Percentiles rank a stretch among this genome's conserved stretches.
phyloP scores from a whole-genome alignment of 2,329 filamentous ascomycete genomes.

The Curvularia verruculosa region DNA sequence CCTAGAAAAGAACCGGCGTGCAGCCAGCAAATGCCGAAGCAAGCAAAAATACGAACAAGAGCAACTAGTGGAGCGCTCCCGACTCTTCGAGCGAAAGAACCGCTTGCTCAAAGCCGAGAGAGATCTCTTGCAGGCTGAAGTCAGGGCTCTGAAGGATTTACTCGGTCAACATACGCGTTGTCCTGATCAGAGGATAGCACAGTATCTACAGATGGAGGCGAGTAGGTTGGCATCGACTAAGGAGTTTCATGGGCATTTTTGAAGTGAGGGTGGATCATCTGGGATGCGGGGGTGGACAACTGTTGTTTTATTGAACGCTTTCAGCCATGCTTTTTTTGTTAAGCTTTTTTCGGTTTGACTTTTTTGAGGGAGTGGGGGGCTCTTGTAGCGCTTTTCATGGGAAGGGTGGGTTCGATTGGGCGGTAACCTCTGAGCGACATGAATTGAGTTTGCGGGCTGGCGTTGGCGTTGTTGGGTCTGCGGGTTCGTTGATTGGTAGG shows the following conservation, averaged over 20 bases:
- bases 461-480: no score
- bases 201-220: slow-evolving; percentile 38
- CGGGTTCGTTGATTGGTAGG: no score
- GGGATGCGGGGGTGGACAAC: background rate
- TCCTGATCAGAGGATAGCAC: slow-evolving; percentile 29
- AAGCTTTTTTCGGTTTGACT: no score
- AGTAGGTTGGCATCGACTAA: slow-evolving; percentile 24
- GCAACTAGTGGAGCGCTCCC: slow-evolving; percentile 54
- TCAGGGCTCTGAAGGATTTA: slow-evolving; percentile 32
- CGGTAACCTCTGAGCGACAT: no score
- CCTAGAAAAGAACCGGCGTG: slow-evolving; percentile 71
- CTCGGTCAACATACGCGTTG: slow-evolving; percentile 35
- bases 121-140: slow-evolving; percentile 28
- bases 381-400: no score
- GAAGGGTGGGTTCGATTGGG: no score
- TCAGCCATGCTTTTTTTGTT: no score
- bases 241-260: background rate
- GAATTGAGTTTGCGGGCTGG: no score
- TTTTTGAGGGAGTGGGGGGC: no score
- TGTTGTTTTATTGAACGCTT: no score
- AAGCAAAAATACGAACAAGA: slow-evolving; percentile 66
- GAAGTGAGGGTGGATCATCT: no score
- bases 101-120: slow-evolving; percentile 38
- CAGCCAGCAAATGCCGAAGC: slow-evolving; percentile 73
- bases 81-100: slow-evolving; percentile 40